Conservation (phyloP, 345 rosid genomes). For the Aquilaria sinensis region DNA sequence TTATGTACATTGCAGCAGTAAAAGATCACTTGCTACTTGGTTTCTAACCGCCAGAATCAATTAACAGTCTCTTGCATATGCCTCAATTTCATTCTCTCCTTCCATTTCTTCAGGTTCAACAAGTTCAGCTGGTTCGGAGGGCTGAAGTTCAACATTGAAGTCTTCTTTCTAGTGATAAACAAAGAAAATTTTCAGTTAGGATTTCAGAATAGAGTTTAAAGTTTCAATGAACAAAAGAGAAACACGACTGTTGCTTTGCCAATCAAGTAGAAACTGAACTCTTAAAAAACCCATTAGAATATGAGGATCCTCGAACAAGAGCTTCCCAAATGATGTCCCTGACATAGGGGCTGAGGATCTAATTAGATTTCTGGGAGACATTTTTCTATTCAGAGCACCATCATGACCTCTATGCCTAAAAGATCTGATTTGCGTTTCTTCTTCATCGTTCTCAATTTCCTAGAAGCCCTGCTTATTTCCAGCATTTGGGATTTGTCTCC, state of each 20-base stretch:
- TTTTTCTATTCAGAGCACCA: constrained; percentile 25
- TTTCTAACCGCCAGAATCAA: constrained; percentile 48
- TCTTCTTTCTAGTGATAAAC: constrained; percentile 38
- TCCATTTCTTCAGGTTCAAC: constrained; percentile 19
- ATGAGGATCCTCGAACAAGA: constrained; percentile 72
- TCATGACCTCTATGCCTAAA: constrained; percentile 36
- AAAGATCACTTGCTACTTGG: not conserved
- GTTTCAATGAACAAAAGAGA: not conserved
- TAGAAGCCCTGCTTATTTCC: constrained; percentile 20
- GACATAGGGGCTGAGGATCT: constrained; percentile 84
- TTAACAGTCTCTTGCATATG: constrained; percentile 69
- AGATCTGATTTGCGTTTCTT: constrained; percentile 40
- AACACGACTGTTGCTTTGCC: not conserved
- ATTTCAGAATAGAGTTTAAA: not conserved
- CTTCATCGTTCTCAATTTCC: constrained; percentile 34
- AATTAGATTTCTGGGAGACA: constrained; percentile 61
- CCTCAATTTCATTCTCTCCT: constrained; percentile 49
- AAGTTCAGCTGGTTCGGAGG: constrained; percentile 17
- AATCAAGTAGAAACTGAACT: constrained; percentile 51
- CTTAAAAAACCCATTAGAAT: constrained; percentile 73
- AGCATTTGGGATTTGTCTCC: constrained; percentile 14
- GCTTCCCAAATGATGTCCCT: constrained; percentile 84
- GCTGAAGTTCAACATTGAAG: constrained; percentile 15
- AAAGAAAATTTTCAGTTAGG: constrained; percentile 16
- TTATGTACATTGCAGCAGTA: too few species aligned